Conservation (phyloP, 2,329 filamentous ascomycete species). For the Alternaria hordeiaustralica region DNA sequence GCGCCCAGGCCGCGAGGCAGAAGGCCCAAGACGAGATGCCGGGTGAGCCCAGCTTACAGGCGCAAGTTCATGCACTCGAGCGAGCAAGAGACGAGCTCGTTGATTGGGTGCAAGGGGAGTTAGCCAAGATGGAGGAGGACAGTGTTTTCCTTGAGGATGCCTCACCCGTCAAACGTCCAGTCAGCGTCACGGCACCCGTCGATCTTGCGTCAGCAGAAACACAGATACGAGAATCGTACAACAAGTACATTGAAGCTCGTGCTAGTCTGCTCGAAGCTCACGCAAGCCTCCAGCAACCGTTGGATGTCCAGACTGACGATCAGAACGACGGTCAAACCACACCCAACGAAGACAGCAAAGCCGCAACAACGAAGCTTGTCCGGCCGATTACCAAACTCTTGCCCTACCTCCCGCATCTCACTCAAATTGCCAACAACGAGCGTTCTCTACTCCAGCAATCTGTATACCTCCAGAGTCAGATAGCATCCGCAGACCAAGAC, state of each 20-base stretch:
- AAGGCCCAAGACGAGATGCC: slow-evolving; percentile 18
- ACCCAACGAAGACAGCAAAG: not conserved
- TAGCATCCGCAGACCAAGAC: slow-evolving; percentile 40
- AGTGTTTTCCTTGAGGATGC: slow-evolving; percentile 43
- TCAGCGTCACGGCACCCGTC: not conserved
- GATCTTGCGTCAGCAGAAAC: slow-evolving; percentile 32
- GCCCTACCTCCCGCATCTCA: slow-evolving; percentile 39
- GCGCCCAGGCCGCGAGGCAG: slow-evolving; percentile 28
- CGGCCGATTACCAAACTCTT: slow-evolving; percentile 35
- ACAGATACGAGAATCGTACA: slow-evolving; percentile 38
- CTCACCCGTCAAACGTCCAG: slow-evolving; percentile 38
- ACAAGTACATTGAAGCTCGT: slow-evolving; percentile 32
- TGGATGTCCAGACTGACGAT: not conserved
- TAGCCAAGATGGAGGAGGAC: slow-evolving; percentile 52
- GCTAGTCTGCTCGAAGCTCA: slow-evolving; percentile 9
- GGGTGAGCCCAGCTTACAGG: slow-evolving; percentile 19
- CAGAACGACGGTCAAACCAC: not conserved
- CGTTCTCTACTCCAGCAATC: slow-evolving; percentile 43
- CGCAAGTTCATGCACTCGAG: slow-evolving; percentile 51
- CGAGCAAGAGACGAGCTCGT: slow-evolving; percentile 57
- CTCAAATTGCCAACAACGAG: slow-evolving; percentile 32
- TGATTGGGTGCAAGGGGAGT: slow-evolving; percentile 59
- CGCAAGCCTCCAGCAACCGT: slow-evolving; percentile 24
- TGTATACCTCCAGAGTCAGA: slow-evolving; percentile 41
- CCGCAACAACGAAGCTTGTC: slow-evolving; percentile 9